Conservation (phyloP, 2,329 filamentous ascomycete species). For the Verticillium isaacii region DNA sequence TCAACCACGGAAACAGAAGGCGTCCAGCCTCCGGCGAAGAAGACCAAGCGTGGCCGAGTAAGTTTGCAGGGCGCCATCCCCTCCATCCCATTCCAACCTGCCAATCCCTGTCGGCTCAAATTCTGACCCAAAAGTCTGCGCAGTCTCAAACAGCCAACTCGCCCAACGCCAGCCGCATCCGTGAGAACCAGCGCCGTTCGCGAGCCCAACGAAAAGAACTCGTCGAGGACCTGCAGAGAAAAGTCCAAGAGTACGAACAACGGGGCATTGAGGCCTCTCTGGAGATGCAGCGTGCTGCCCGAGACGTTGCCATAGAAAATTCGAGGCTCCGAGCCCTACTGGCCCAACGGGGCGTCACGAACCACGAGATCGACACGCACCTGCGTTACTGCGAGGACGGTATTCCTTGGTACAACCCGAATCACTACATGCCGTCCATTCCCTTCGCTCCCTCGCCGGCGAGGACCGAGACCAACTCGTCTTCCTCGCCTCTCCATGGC, state of each 20-base stretch:
- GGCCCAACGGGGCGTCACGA: conserved; percentile 29
- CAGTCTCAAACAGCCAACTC: background rate
- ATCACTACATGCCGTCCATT: background rate
- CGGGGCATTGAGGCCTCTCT: conserved; percentile 42
- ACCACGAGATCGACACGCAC: conserved; percentile 34
- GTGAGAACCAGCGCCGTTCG: conserved; percentile 50
- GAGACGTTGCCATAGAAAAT: conserved; percentile 45
- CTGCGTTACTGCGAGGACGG: conserved; percentile 28
- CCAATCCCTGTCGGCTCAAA: background rate
- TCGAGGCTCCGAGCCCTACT: conserved; percentile 37
- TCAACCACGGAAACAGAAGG: background rate
- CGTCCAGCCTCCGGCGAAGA: conserved; percentile 10
- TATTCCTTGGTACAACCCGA: conserved; percentile 1
- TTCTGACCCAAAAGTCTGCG: background rate
- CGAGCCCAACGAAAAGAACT: conserved; percentile 47
- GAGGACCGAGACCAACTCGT: conserved; percentile 3
- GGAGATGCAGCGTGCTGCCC: conserved; percentile 50
- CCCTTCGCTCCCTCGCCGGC: background rate
- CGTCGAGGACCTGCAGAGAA: conserved; percentile 40
- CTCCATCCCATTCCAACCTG: background rate
- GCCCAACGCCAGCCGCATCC: conserved; percentile 27
- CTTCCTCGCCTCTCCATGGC: background rate
- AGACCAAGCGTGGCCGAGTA: conserved; percentile 12
- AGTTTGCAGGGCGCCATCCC: background rate
- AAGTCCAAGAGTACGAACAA: conserved; percentile 42